Conservation (phyloP, 805 yeast genomes). For the Hanseniaspora vineae region DNA sequence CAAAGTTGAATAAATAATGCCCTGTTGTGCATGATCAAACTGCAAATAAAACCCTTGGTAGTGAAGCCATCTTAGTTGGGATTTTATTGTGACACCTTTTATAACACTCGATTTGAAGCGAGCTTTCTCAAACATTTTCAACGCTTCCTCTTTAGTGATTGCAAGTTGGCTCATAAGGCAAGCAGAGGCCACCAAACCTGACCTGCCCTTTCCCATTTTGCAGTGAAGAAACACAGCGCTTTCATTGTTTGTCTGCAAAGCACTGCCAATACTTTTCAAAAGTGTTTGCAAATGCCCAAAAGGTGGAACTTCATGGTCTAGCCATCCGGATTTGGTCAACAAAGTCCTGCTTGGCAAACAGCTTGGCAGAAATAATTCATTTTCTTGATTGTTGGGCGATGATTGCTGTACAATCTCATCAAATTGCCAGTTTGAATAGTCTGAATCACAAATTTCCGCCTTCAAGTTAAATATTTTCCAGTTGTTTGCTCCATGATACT, state of each 20-base stretch:
- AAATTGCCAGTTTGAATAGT: slow-evolving; percentile 10
- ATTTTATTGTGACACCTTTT: slow-evolving; percentile 54
- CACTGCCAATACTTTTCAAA: slow-evolving; percentile 28
- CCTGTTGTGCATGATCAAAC: slow-evolving; percentile 2
- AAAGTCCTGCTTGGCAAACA: not conserved
- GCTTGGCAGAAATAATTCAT: not conserved
- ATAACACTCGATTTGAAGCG: slow-evolving; percentile 48
- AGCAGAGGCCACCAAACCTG: slow-evolving; percentile 66
- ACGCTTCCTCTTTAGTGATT: slow-evolving; percentile 33
- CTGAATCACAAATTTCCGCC: slow-evolving; percentile 36
- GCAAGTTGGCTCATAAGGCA: slow-evolving; percentile 43
- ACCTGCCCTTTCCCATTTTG: slow-evolving; percentile 83
- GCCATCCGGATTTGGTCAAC: slow-evolving; percentile 35
- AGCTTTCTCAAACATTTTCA: slow-evolving; percentile 36
- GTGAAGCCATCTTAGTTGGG: slow-evolving; percentile 54
- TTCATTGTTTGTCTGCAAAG: slow-evolving; percentile 26
- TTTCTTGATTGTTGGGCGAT: not conserved
- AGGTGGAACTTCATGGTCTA: slow-evolving; percentile 72
- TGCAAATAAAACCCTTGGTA: slow-evolving; percentile 34
- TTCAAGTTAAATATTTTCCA: slow-evolving; percentile 74
- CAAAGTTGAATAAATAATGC: too few relatives aligned
- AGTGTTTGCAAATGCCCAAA: slow-evolving; percentile 35
- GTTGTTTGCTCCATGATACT: slow-evolving; percentile 30
- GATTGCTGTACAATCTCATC: not conserved
- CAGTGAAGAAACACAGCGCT: slow-evolving; percentile 59